Percentiles rank a stretch among this genome's conserved stretches.
Evolutionary conservation across 352 stramenopile genomes (phyloP).

Genomic region (Phytophthora cajani): DNA sequence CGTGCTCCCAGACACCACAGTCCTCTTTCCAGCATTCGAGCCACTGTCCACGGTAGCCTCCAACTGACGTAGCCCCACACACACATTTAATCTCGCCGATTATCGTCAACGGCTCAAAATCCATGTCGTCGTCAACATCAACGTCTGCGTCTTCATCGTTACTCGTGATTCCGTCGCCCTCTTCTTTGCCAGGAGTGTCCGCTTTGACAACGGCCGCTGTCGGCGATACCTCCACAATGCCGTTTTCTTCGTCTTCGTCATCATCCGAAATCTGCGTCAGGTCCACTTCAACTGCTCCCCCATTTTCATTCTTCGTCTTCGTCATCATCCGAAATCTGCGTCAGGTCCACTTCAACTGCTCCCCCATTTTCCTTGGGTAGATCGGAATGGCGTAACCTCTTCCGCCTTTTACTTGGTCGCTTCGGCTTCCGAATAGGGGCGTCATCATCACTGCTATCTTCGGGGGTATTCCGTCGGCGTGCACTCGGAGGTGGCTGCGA

Average conservation of each 20-base stretch:
- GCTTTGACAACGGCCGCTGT: not conserved
- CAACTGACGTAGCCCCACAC: slow-evolving; percentile 57
- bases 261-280: slow-evolving; percentile 31
- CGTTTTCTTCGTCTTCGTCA: slow-evolving; percentile 5
- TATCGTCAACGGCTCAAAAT: slow-evolving; percentile 28
- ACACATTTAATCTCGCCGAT: slow-evolving; percentile 63
- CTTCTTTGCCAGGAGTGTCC: not conserved
- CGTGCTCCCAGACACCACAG: slow-evolving; percentile 75
- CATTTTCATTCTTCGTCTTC: slow-evolving; percentile 18
- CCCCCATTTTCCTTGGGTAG: slow-evolving; percentile 11
- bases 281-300: slow-evolving; percentile 22
- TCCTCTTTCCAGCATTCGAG: slow-evolving; percentile 71
- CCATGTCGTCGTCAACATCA: slow-evolving; percentile 25
- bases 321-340: slow-evolving; percentile 24
- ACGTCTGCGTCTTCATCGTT: slow-evolving; percentile 20
- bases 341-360: slow-evolving; percentile 29
- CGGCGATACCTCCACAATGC: not conserved
- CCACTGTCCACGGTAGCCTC: slow-evolving; percentile 67
- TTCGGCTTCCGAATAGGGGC: not conserved
- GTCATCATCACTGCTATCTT: slow-evolving; percentile 13
- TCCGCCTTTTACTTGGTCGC: slow-evolving; percentile 30
- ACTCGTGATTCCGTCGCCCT: not conserved
- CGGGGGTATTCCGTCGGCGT: slow-evolving; percentile 6
- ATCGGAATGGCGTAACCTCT: slow-evolving; percentile 21
- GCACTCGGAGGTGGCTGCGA: slow-evolving; percentile 24